Evolutionary conservation across 2,329 filamentous ascomycete species (phyloP).

Genomic region (Phoma sp.): DNA sequence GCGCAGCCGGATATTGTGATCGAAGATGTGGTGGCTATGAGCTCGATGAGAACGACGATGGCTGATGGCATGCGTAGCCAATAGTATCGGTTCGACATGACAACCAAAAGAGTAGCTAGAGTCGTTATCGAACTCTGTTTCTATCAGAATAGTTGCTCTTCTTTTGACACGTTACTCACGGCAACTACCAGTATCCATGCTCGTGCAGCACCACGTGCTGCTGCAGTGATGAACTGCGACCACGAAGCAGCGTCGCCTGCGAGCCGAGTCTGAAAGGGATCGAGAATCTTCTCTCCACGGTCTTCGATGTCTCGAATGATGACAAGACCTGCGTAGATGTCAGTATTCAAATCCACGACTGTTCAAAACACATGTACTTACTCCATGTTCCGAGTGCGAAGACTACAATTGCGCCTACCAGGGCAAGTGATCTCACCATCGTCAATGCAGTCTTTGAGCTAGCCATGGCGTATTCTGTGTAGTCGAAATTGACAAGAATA

Average conservation of each 20-base stretch:
- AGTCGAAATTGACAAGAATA: neutral
- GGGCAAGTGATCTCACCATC: constrained; percentile 24
- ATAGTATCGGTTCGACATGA: constrained; percentile 21
- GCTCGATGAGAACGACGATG: constrained; percentile 23
- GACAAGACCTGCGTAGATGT: neutral
- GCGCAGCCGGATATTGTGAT: constrained; percentile 21
- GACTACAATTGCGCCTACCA: constrained; percentile 20
- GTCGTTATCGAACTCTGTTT: constrained; percentile 12
- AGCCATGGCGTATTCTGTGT: neutral
- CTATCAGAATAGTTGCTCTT: neutral
- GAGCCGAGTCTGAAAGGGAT: neutral
- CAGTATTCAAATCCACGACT: neutral
- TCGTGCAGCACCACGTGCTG: neutral
- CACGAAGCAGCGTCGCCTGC: neutral
- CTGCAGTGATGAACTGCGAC: constrained; percentile 6
- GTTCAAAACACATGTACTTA: constrained; percentile 11
- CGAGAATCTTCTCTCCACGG: neutral
- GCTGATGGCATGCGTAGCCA: constrained; percentile 21
- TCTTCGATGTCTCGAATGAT: constrained; percentile 14
- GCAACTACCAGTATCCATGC: neutral
- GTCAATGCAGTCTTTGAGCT: constrained; percentile 10
- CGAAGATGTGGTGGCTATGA: constrained; percentile 20
- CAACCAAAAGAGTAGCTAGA: constrained; percentile 17
- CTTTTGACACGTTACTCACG: neutral
- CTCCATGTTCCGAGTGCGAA: constrained; percentile 30